Conservation (phyloP, 805 yeast genomes). For the Starmerella bombicola region DNA sequence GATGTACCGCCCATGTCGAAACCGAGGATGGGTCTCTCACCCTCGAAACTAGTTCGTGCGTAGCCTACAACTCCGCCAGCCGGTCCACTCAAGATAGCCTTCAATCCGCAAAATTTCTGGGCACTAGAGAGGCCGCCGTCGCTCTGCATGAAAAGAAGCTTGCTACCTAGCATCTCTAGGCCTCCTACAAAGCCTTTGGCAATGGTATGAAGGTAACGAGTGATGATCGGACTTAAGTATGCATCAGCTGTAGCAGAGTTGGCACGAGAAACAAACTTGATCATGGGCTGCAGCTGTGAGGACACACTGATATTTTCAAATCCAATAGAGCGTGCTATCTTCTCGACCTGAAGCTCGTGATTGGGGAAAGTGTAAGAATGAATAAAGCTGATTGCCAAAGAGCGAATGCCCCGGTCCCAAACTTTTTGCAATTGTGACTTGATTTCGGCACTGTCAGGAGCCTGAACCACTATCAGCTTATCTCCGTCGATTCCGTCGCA, state of each 20-base stretch:
- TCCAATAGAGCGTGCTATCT: conserved; percentile 52
- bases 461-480: conserved; percentile 42
- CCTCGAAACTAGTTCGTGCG: conserved; percentile 59
- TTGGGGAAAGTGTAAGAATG: conserved; percentile 63
- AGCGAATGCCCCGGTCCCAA: conserved; percentile 46
- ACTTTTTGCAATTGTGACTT: conserved; percentile 34
- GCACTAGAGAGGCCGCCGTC: conserved; percentile 92
- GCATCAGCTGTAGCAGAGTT: conserved; percentile 74
- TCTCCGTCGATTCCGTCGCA: conserved; percentile 58
- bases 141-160: conserved; percentile 69
- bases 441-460: conserved; percentile 38
- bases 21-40: conserved; percentile 49
- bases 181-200: conserved; percentile 48
- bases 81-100: conserved; percentile 87
- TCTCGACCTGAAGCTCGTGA: conserved; percentile 51
- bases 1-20: conserved; percentile 91
- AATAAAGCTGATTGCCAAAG: conserved; percentile 58
- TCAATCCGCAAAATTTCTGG: conserved; percentile 67
- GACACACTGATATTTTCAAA: conserved; percentile 59
- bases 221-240: conserved; percentile 66
- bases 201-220: conserved; percentile 49
- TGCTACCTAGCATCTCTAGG: conserved; percentile 30
- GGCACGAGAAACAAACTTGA: conserved; percentile 61
- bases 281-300: conserved; percentile 62
- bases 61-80: conserved; percentile 97